phyloP scores from a whole-genome alignment of 169 alveolate genomes.

The Eimeria praecox region DNA sequence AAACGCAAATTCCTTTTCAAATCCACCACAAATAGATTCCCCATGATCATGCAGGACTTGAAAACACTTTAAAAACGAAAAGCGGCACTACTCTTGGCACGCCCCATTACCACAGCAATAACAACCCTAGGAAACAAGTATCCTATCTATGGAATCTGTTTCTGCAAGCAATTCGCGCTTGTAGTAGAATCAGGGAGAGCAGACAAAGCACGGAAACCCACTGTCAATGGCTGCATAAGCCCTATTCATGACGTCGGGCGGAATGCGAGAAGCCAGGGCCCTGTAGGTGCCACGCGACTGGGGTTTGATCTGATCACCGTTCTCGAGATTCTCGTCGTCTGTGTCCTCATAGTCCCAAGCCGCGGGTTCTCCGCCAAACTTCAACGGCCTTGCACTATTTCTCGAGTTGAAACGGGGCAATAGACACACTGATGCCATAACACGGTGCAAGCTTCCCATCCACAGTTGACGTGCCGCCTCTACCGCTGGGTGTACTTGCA shows the following conservation, averaged over 20 bases:
- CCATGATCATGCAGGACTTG: background rate
- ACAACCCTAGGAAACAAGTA: background rate
- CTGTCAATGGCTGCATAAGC: constrained; percentile 70
- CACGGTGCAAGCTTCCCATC: constrained; percentile 80
- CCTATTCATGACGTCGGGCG: constrained; percentile 33
- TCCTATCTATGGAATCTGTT: background rate
- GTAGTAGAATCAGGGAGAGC: background rate
- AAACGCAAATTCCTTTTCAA: background rate
- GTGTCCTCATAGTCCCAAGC: constrained; percentile 28
- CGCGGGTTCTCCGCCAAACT: constrained; percentile 46
- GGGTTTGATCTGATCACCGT: constrained; percentile 58
- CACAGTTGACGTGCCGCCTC: constrained; percentile 85
- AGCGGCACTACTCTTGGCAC: background rate
- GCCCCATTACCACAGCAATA: background rate
- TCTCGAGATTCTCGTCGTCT: constrained; percentile 19
- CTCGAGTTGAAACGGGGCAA: constrained; percentile 74
- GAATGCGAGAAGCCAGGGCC: constrained; percentile 24
- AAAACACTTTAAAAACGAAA: background rate
- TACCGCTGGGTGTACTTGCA: constrained; percentile 79
- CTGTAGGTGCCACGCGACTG: constrained; percentile 60
- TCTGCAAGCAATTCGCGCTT: background rate
- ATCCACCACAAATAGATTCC: too few species aligned
- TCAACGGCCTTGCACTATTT: constrained; percentile 15
- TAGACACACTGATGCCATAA: constrained; percentile 74
- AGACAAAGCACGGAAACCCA: background rate